Evolutionary conservation across 768 basidiomycete species (phyloP), one percentile per base, ranked within the genome.

Genomic region (Leccinum ochraceum): DNA sequence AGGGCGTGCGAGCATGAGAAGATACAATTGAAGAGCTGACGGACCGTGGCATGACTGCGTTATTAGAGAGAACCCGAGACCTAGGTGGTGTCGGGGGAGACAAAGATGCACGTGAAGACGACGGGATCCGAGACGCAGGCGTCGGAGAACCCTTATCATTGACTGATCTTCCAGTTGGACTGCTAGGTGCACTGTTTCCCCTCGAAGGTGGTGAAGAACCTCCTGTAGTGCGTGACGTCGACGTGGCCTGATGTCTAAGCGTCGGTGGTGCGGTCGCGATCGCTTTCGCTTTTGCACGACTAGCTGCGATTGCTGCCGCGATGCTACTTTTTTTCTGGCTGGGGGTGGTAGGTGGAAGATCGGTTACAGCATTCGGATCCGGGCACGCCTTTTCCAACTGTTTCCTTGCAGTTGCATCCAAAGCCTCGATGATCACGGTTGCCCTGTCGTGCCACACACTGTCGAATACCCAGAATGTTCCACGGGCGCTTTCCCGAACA

Each of bases 341-440:
- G 26, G 83, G 84, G 16, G 16, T 84, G 8, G 83, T 83, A 3
- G 82, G 80, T 32, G 81, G 76, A 26, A 79, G 69, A 26, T 69
- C 63, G 13, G 75, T 76, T 20, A 79, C 65, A 11, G 57, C 70
- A 44, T 78, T 77, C 5, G 84, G 83, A 66, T 84, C 78, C 1
- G 94, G 92, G 65, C 93, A 92, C 2, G 78, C 85, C 75, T 90
- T 95, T 70, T 97, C 94, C 34, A 98, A 76, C 74, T 94, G 89
- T 75, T 92, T 96, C 62, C 86, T 81, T 17, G 86, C 86, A 14
- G 75, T 75, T 1, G 80, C 62, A 69, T 97, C 95, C 61, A 98
- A 76, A 1, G 77, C 70, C 56, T 86, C 84, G 60, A 94, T 66
- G 55, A 98, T 83, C 13, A 74, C 67, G 10, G 71, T 71, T n/a